A percentile compares a stretch with the other conserved stretches of the same genome.
Conservation (phyloP, 768 basidiomycete genomes). For the Termitomyces sp. region DNA sequence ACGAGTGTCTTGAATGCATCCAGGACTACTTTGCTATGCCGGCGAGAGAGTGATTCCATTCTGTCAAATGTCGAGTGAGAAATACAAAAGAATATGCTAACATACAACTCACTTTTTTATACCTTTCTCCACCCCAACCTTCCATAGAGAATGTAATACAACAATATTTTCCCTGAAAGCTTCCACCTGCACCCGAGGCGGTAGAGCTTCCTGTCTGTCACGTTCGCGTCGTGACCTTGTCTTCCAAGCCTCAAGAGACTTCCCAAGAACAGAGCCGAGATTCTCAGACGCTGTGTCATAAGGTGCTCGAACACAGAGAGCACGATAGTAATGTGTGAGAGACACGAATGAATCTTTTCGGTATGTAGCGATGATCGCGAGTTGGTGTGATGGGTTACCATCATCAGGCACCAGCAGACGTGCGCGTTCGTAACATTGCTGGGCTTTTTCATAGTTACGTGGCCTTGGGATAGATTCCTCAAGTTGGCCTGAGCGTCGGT, state of each 20-base stretch:
- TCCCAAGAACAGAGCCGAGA: slow-evolving; percentile 63
- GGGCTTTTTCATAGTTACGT: slow-evolving; percentile 69
- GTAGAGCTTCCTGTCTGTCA: slow-evolving; percentile 25
- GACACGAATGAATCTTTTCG: slow-evolving; percentile 76
- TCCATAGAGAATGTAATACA: slow-evolving; percentile 73
- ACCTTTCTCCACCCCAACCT: slow-evolving; percentile 44
- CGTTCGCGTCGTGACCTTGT: slow-evolving; percentile 35
- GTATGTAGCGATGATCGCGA: slow-evolving; percentile 89
- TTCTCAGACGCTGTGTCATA: slow-evolving; percentile 90
- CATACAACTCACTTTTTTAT: slow-evolving; percentile 47
- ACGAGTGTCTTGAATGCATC: slow-evolving; percentile 58
- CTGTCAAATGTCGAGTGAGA: slow-evolving; percentile 20
- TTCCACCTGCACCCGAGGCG: slow-evolving; percentile 51
- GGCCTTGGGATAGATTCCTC: slow-evolving; percentile 47
- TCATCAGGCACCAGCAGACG: slow-evolving; percentile 77
- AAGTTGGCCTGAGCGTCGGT: slow-evolving; percentile 41
- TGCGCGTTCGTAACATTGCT: slow-evolving; percentile 82
- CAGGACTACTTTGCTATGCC: slow-evolving; percentile 42
- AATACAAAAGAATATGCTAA: background rate
- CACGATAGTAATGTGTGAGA: slow-evolving; percentile 84
- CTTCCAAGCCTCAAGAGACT: slow-evolving; percentile 57
- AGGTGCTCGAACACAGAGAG: slow-evolving; percentile 78
- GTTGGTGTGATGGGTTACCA: slow-evolving; percentile 93
- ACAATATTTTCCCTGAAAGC: slow-evolving; percentile 71
- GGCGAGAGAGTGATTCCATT: slow-evolving; percentile 40